Evolutionary conservation across 495 filamentous ascomycete genomes (phyloP), one percentile per base, ranked within the genome.

Genomic region (Letharia lupina): DNA sequence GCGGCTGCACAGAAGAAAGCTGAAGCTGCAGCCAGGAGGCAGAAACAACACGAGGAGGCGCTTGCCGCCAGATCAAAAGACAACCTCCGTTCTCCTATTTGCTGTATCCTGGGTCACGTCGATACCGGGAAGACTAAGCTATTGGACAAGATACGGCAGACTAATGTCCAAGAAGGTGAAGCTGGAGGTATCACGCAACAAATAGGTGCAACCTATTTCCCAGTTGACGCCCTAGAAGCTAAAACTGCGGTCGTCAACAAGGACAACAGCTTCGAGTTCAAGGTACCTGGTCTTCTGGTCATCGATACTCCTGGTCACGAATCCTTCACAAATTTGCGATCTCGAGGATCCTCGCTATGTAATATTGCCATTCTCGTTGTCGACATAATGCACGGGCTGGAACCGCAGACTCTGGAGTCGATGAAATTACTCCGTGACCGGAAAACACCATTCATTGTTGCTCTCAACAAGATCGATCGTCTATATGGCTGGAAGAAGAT

Each of bases 291-390:
- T 84, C 86, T 99, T 44, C 79, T 99, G 68, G 87, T 99, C 69
- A 99, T 99, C 73, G 95, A 99, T 80, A 99, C 95, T 10, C 95
- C 95, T 71, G 95, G 95, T 80, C 95, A 99, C 91, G 95, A 99
- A 83, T 98, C 94, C 70, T 99, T 99, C 85, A 95, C 93, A 63
- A 99, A 99, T 79, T 76, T 99, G 66, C 89, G 95, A 65, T 96
- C 92, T 65, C 84, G 95, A 78, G 95, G 95, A 76, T 96, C 93
- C 48, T 96, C 92, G 58, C 87, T 99, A 61, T 99, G 95, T 77
- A 99, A 99, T 80, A 98, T 99, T 78, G 95, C 95, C 72, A 99
- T 99, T 74, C 80, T 99, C 66, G 95, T 99, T 33, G 93, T 99
- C 69, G 95, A 99, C 83, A 99, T 99, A 73, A 99, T 99, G 95